Evolutionary conservation across 768 basidiomycete genomes (phyloP), one percentile per base, ranked within the genome.

Genomic region (Leccinum ochraceum): DNA sequence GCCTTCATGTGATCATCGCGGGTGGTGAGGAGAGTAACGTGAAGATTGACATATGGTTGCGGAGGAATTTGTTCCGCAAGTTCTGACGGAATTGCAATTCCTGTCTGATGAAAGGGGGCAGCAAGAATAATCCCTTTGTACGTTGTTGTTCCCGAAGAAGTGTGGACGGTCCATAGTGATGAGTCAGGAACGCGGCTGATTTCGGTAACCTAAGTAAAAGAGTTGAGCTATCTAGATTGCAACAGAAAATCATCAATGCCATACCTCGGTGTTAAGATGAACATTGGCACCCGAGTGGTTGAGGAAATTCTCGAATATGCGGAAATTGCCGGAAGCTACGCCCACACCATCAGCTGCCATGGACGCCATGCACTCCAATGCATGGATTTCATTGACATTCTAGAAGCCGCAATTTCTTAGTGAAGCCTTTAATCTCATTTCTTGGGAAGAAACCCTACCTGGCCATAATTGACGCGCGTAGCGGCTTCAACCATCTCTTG

Each of bases 1-100:
- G 92, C 77, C 63, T 85, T 81, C 8, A 89, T 78, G 10, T 72
- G 74, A 4, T 86, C 75, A 2, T 86, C 78, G 11, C 86, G 86
- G 2, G 96, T 98, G n/a, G 87, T 82, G 42, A 98, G 79, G 22
- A 94, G 81, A 10, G 96, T 97, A 54, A 96, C 94, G 70, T 95
- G 92, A 2, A 98, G 85, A 64, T 82, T 85, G 52, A 94, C 82
- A 70, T 96, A 97, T 22, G 87, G 86, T 64, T 91, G 89, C 39
- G 78, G 68, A 2, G 88, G 87, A 34, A 94, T 83, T 52, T 79
- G 79, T 3, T 78, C 72, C 5, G 81, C 69, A 32, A 89, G 71
- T 17, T 81, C 68, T 6, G 71, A 55, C 4, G 87, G 80, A 26
- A 90, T 71, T 6, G 69, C 67, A 63, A 92, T 88, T 14, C 75